Conservation (phyloP, 148 eudicot species). For the Rhododendron ovatum region DNA sequence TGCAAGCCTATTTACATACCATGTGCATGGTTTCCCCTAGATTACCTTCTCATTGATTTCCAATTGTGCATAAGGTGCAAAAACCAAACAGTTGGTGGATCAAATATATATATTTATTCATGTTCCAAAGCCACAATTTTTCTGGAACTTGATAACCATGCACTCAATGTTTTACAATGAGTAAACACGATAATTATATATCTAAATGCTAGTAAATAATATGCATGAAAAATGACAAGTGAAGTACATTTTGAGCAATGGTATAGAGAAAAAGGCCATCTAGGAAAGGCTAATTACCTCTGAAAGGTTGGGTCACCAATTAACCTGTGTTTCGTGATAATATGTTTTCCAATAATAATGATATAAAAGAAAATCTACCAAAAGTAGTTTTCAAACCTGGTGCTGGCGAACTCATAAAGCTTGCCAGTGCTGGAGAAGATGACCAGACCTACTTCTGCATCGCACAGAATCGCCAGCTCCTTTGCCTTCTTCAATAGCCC, state of each 20-base stretch:
- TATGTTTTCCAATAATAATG: background rate
- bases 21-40: background rate
- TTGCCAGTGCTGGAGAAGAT: constrained; percentile 47
- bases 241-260: background rate
- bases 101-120: background rate
- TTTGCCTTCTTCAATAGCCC: constrained; percentile 54
- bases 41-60: background rate
- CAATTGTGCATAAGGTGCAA: background rate
- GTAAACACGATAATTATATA: background rate
- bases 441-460: constrained; percentile 52
- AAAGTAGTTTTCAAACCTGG: constrained; percentile 28
- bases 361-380: background rate
- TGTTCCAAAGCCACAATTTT: background rate
- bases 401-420: constrained; percentile 39
- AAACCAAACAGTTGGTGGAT: background rate
- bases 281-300: background rate
- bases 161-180: background rate
- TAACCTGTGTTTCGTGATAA: background rate
- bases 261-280: background rate
- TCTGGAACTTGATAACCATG: background rate
- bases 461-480: constrained; percentile 50
- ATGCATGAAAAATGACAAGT: background rate
- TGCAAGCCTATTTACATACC: background rate
- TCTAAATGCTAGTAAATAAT: background rate
- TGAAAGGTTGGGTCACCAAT: background rate